Evolutionary conservation across 768 basidiomycete species (phyloP).

Genomic region (Kwoniella newhampshirensis): DNA sequence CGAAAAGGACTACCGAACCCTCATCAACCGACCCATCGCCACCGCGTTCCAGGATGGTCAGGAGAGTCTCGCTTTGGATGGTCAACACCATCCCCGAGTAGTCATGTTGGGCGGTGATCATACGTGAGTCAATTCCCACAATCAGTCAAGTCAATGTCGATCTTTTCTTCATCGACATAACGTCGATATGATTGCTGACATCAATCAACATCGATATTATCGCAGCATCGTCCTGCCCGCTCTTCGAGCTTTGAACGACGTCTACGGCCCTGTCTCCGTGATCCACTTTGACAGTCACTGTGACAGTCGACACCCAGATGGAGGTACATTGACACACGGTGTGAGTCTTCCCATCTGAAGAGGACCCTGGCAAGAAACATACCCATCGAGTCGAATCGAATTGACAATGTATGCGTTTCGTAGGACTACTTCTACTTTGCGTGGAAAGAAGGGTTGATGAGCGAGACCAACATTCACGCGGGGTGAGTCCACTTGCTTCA

Average conservation of each 20-base stretch:
- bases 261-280: constrained; percentile 64
- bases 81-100: constrained; percentile 67
- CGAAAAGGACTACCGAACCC: constrained; percentile 74
- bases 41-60: constrained; percentile 5
- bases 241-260: constrained; percentile 66
- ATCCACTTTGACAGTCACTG: constrained; percentile 82
- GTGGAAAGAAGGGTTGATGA: constrained; percentile 14
- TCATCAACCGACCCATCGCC: constrained; percentile 62
- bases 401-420: no score
- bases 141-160: no score
- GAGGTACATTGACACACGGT: constrained; percentile 5
- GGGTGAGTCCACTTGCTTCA: constrained; percentile 4
- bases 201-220: no score
- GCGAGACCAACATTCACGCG: constrained; percentile 16
- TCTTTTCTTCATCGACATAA: no score
- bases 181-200: no score
- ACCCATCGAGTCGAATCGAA: no score
- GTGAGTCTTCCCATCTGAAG: neutral
- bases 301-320: constrained; percentile 56
- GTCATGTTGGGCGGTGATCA: constrained; percentile 82
- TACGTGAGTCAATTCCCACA: constrained; percentile 55
- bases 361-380: neutral
- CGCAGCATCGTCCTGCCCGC: constrained; percentile 71
- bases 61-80: constrained; percentile 54
- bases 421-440: constrained; percentile 17